Base-by-base conservation (phyloP, 108 stramenopile species). In the Discostella stelligeroides region DNA sequence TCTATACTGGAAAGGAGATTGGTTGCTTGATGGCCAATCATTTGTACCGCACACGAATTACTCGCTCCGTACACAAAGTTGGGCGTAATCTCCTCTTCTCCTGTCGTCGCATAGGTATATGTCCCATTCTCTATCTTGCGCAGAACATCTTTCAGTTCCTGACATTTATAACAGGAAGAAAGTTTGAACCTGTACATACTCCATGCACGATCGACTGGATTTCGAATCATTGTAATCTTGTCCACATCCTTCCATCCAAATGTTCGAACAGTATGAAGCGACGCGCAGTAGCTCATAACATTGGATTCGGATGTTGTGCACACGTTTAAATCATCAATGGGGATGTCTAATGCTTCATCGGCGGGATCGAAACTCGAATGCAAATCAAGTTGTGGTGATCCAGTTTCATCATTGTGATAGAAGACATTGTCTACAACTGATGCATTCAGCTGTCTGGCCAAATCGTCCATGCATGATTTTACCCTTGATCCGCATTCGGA, bases 151-250 rank as follows among this genome's bases (percentile, higher is more conserved):
- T 76, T 84, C 53, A 92, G 61, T 37, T 77, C 71, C 34, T 49
- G 49, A 72, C 92, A 92, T 12, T 82, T 45, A 67, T 85, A 92
- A 60, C 92, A 92, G 0, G 49, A 24, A 46, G 82, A 68, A 14
- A 89, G 85, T 42, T 82, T 79, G 61, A 87, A 92, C 11, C 88
- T 77, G 55, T 80, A 92, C 89, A 90, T 90, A 28, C 82, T 84
- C 92, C 92, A 92, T 1, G 89, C 92, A 12, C 92, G 84, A 54
- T 90, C 88, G 18, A 90, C 82, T 3, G 92, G 92, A 72, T 92
- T 76, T 14, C 92, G 74, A 50, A 92, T 68, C 1, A 90, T 82
- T 18, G 92, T 89, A 37, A 92, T 60, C 43, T 85, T 84, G 42
- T 82, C 78, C 1, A 55, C 72, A 54, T 66, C 53, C 46, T 72